Evolutionary conservation across 2,329 filamentous ascomycete genomes (phyloP).

Genomic region (Aspergillus sp.): DNA sequence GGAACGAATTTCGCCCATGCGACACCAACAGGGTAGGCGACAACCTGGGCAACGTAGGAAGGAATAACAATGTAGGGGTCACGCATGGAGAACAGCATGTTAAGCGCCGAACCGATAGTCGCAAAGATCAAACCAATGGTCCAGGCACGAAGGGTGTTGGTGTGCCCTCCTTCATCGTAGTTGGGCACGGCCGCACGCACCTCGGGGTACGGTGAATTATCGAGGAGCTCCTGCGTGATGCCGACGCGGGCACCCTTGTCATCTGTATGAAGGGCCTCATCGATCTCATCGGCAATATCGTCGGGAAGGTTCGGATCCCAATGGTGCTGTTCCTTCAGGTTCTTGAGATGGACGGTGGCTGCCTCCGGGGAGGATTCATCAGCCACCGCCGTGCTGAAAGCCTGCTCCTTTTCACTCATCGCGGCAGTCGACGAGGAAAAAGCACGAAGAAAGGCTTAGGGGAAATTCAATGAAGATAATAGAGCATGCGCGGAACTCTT

Average conservation of each 20-base stretch:
- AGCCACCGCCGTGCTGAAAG: background rate
- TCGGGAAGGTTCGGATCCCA: conserved; percentile 68
- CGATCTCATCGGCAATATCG: conserved; percentile 62
- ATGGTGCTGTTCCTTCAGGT: conserved; percentile 62
- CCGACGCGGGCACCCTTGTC: conserved; percentile 60
- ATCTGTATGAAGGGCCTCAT: conserved; percentile 57
- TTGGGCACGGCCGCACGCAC: conserved; percentile 67
- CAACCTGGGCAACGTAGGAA: conserved; percentile 64
- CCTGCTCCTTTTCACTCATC: conserved; percentile 10
- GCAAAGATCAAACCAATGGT: conserved; percentile 62
- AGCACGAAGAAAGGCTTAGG: background rate
- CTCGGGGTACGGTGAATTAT: conserved; percentile 69
- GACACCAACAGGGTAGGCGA: conserved; percentile 58
- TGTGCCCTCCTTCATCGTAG: conserved; percentile 65
- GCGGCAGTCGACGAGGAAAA: background rate
- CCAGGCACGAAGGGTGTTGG: conserved; percentile 67
- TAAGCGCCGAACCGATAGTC: conserved; percentile 63
- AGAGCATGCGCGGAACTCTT: background rate
- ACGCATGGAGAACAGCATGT: conserved; percentile 60
- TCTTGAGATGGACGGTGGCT: conserved; percentile 47
- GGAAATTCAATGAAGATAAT: background rate
- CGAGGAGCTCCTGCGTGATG: conserved; percentile 62
- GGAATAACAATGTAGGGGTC: conserved; percentile 62
- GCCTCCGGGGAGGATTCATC: conserved; percentile 22
- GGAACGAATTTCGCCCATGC: conserved; percentile 46